These are phyloP conservation scores for Fusarium lateritium DNA, from an alignment of 2,329 filamentous ascomycete species.

Conservation along the genomic window DNA sequence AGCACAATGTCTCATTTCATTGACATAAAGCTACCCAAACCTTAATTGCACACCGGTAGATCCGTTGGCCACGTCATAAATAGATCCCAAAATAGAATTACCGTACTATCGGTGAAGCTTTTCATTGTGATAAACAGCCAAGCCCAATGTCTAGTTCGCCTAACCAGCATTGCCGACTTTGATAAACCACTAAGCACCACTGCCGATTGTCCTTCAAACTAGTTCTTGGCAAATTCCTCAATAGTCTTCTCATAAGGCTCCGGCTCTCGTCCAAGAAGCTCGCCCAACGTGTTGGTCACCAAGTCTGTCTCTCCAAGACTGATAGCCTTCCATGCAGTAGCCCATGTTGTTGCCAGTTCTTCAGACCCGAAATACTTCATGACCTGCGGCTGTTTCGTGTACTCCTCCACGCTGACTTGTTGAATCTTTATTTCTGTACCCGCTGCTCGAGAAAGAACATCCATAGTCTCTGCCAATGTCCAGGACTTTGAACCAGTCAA, in stretches of 20 bases:
- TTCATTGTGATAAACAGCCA: no score
- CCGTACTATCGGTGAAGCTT: no score
- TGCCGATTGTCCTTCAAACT: neutral
- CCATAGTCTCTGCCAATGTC: constrained; percentile 18
- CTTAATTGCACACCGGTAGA: neutral
- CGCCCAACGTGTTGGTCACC: neutral
- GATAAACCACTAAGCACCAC: no score
- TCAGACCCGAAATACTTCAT: constrained; percentile 14
- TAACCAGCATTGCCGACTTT: neutral
- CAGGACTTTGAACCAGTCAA: constrained; percentile 19
- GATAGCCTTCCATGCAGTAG: constrained; percentile 41
- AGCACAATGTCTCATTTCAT: neutral
- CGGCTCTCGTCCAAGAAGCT: constrained; percentile 27
- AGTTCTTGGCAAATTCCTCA: constrained; percentile 1
- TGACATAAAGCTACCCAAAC: neutral
- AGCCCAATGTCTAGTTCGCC: no score
- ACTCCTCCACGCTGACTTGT: constrained; percentile 33
- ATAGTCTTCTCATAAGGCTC: constrained; percentile 36
- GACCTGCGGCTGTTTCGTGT: constrained; percentile 20
- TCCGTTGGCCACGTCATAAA: neutral
- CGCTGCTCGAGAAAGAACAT: neutral
- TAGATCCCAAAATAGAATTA: no score
- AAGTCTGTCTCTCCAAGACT: constrained; percentile 28
- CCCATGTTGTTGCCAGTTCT: constrained; percentile 25
- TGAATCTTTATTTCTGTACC: neutral